phyloP scores from a whole-genome alignment of 202 grass and related monocot species.

The Zizania palustris region DNA sequence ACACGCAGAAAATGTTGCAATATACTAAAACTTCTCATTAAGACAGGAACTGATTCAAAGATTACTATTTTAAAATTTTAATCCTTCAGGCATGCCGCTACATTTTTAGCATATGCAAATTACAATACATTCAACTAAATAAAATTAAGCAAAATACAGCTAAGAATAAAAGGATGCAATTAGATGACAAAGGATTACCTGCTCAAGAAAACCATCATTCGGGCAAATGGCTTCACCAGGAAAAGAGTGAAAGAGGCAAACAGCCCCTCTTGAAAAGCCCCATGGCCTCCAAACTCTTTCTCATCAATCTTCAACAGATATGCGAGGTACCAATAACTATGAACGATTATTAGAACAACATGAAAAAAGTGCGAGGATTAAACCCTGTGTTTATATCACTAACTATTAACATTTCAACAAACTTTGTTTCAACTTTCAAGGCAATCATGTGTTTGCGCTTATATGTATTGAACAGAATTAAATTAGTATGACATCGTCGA shows the following conservation, averaged over 20 bases:
- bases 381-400: not conserved
- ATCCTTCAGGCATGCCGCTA: too few relatives aligned
- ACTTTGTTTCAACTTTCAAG: not conserved
- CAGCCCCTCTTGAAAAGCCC: too few relatives aligned
- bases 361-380: constrained; percentile 6
- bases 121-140: constrained; percentile 18
- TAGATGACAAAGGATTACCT: constrained; percentile 46
- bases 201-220: constrained; percentile 92
- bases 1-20: too few relatives aligned
- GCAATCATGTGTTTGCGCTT: not conserved
- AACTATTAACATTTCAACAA: not conserved
- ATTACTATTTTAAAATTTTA: too few relatives aligned
- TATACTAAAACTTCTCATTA: too few relatives aligned
- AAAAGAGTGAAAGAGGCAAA: too few relatives aligned
- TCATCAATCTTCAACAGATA: too few relatives aligned
- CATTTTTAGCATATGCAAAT: too few relatives aligned
- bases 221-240: constrained; percentile 60
- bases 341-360: not conserved
- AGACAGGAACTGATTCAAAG: too few relatives aligned
- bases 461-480: not conserved
- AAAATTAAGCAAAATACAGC: not conserved
- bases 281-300: too few relatives aligned
- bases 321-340: too few relatives aligned
- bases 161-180: constrained; percentile 19
- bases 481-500: constrained; percentile 3